These are phyloP conservation scores for Fusarium kyushuense DNA, from an alignment of 2,329 filamentous ascomycete species.

Conservation along the genomic window DNA sequence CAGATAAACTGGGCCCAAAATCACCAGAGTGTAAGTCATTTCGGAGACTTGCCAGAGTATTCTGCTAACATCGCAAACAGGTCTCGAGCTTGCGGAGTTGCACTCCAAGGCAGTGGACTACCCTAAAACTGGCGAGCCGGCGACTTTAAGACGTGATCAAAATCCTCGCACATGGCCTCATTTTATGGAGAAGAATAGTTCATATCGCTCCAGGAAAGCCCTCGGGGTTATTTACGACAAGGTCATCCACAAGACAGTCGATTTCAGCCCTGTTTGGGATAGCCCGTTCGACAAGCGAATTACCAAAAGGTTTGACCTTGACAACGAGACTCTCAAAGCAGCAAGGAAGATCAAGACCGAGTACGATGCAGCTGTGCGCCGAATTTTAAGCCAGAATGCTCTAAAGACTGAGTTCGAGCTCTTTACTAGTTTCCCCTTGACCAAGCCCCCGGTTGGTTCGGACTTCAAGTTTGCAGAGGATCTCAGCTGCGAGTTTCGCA, in stretches of 20 bases:
- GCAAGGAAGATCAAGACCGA: constrained; percentile 76
- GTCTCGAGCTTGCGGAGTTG: constrained; percentile 77
- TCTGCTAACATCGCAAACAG: constrained; percentile 51
- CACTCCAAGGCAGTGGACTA: constrained; percentile 97
- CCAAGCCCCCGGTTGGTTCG: constrained; percentile 75
- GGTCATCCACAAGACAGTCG: constrained; percentile 65
- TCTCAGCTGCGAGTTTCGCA: constrained; percentile 74
- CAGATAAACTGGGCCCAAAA: constrained; percentile 78
- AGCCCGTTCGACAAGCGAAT: constrained; percentile 82
- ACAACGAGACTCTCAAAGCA: constrained; percentile 65
- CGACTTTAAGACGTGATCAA: constrained; percentile 72
- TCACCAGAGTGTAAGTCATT: constrained; percentile 71
- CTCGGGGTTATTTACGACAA: constrained; percentile 87
- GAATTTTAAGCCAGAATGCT: constrained; percentile 87
- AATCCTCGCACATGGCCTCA: constrained; percentile 79
- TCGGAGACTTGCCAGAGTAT: not conserved
- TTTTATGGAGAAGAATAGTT: constrained; percentile 80
- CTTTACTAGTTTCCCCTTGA: constrained; percentile 86
- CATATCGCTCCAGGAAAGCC: constrained; percentile 76
- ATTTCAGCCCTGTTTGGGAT: constrained; percentile 80
- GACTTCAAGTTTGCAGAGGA: constrained; percentile 92
- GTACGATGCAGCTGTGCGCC: constrained; percentile 81
- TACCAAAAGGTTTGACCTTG: constrained; percentile 69
- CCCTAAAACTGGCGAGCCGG: constrained; percentile 86
- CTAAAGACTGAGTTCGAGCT: constrained; percentile 92